These are phyloP conservation scores for Sporothrix sp. DNA, from an alignment of 2,329 filamentous ascomycete species.

Conservation along the genomic window DNA sequence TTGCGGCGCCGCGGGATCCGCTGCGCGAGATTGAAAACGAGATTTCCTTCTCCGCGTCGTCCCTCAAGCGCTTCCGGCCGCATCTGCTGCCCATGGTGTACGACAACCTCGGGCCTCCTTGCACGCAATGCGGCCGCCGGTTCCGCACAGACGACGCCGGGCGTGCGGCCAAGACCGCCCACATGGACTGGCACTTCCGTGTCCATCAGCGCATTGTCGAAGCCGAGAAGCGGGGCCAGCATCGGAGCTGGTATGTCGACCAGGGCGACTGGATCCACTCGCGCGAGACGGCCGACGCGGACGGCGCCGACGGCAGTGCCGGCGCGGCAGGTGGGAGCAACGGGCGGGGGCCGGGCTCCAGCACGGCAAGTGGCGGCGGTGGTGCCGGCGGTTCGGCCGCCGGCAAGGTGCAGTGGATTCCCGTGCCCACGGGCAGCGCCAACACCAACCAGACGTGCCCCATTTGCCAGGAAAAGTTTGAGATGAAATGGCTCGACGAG, in stretches of 20 bases:
- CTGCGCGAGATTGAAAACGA: conserved; percentile 29
- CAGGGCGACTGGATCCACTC: conserved; percentile 88
- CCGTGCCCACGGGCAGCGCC: conserved; percentile 68
- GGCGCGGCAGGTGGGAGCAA: conserved; percentile 12
- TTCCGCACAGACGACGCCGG: conserved; percentile 72
- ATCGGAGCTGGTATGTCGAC: conserved; percentile 91
- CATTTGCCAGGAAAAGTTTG: conserved; percentile 92
- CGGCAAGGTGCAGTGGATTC: conserved; percentile 60
- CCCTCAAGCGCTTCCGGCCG: conserved; percentile 66
- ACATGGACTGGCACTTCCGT: conserved; percentile 97
- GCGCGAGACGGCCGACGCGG: conserved; percentile 65
- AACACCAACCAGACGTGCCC: conserved; percentile 72
- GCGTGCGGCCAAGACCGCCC: conserved; percentile 74
- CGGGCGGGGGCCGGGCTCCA: background rate
- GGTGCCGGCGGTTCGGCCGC: conserved; percentile 34
- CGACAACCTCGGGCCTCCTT: conserved; percentile 74
- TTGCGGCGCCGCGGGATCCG: conserved; percentile 12
- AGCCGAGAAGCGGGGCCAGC: conserved; percentile 73
- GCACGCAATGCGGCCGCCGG: conserved; percentile 81
- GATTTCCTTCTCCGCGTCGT: conserved; percentile 53
- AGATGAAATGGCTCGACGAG: conserved; percentile 84
- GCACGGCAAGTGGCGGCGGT: conserved; percentile 23
- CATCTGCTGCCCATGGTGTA: conserved; percentile 54
- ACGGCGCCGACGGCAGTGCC: conserved; percentile 26
- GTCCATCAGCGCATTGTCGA: conserved; percentile 85